A percentile compares a stretch with the other conserved stretches of the same genome.
Evolutionary conservation across 805 yeast genomes (phyloP).

Genomic region (Metschnikowia similis): DNA sequence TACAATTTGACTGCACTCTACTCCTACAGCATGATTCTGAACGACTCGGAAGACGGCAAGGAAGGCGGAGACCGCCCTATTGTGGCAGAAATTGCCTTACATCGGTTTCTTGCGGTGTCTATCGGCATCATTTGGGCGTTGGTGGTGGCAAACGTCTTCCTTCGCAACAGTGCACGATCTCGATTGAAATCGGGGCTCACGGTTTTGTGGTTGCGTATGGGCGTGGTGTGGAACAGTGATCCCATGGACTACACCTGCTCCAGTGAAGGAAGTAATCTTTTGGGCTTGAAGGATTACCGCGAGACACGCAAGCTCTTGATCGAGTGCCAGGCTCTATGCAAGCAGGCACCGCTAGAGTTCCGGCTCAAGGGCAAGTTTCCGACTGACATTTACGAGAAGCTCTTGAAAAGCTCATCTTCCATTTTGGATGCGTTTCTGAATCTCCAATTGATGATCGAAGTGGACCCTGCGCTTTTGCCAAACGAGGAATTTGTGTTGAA

Average conservation of each 20-base stretch:
- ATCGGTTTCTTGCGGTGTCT: conserved; percentile 68
- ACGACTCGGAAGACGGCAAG: conserved; percentile 53
- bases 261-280: conserved; percentile 17
- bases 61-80: conserved; percentile 72
- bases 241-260: conserved; percentile 48
- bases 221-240: conserved; percentile 75
- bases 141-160: conserved; percentile 55
- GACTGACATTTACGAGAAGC: conserved; percentile 41
- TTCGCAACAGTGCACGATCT: conserved; percentile 74
- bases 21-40: conserved; percentile 61
- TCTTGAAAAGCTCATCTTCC: conserved; percentile 54
- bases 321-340: conserved; percentile 55
- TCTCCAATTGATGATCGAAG: conserved; percentile 61
- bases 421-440: conserved; percentile 76
- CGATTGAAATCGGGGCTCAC: conserved; percentile 63
- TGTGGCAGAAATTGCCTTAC: conserved; percentile 70
- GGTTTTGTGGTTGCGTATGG: conserved; percentile 73
- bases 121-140: conserved; percentile 78
- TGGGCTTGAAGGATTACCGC: conserved; percentile 44
- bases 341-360: conserved; percentile 72
- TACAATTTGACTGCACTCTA: conserved; percentile 76
- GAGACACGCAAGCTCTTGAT: conserved; percentile 52
- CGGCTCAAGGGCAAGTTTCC: conserved; percentile 75
- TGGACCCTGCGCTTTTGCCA: conserved; percentile 50
- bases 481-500: conserved; percentile 55